Base-by-base conservation (phyloP, 2,329 filamentous ascomycete genomes). In the Clonostachys sp. region DNA sequence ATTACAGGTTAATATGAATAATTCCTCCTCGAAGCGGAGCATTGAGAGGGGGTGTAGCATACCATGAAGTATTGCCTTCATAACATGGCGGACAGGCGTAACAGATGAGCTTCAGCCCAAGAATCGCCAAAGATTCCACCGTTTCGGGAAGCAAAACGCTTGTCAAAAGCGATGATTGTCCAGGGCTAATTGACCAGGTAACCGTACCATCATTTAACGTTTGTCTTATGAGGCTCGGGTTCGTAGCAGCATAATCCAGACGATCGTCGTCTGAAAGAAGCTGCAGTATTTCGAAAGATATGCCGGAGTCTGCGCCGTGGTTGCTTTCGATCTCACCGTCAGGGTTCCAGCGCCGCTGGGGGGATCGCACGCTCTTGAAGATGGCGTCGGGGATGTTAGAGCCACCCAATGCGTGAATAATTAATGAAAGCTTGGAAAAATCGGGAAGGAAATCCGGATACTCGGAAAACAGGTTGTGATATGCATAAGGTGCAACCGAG, bases 1-100 rank as follows among this genome's bases (percentile, higher is more conserved):
- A 10, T 30, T 30, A 3, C 3, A 5, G 2, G 3, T 30, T 10
- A 9, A 9, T 4, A 30, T 4, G 10, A 4, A 30, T 4, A 10
- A 30, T 10, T 10, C 9, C 5, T 2, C 5, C 0, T 0, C 3
- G 4, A 6, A 13, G 1, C 13, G 5, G 9, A 3, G 3, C 1
- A 17, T 4, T 2, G 9, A 14, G n/a, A 17, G 3, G 8, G 16
- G 1, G 17, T 24, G 17, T 12, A 39, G 10, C 48, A 14, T 57
- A 63, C 63, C 63, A 66, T 12, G 51, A 50, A 3, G 51, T 52
- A 16, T 63, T 62, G 5, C 63, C 63, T 42, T 66, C 63, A 12
- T 60, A 64, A 35, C 59, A 61, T 5, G 58, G 62, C 5, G 63
- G 63, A 10, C 59, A 61, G 2, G 54, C 50, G 41, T 60, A 64